A percentile compares a stretch with the other conserved stretches of the same genome.
Evolutionary conservation across 148 eudicot genomes (phyloP).

Genomic region (Rhododendron williamsianum): DNA sequence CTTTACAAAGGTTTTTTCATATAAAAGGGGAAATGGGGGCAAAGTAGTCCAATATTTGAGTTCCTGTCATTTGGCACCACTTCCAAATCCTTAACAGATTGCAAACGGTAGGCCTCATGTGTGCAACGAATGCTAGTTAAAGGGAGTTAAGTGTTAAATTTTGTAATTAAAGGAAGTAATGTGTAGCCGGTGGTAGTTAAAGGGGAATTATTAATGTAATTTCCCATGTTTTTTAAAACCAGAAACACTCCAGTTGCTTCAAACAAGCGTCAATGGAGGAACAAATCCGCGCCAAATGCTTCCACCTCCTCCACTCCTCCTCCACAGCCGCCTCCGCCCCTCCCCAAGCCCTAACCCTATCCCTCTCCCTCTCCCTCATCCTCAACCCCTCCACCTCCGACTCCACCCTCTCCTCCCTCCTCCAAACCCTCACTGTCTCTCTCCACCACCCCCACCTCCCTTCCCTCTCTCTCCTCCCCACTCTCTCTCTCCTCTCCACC

Average conservation of each 20-base stretch:
- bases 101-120: too few species aligned
- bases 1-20: too few species aligned
- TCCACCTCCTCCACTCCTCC: constrained; percentile 10
- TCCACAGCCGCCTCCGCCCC: constrained; percentile 11
- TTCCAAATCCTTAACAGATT: too few species aligned
- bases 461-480: constrained; percentile 30
- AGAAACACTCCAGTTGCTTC: not conserved
- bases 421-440: constrained; percentile 31
- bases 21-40: too few species aligned
- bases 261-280: constrained; percentile 33
- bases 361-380: constrained; percentile 45
- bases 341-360: constrained; percentile 23
- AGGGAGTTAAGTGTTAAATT: too few species aligned
- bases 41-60: too few species aligned
- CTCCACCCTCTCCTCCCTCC: constrained; percentile 41
- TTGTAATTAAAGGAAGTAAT: too few species aligned
- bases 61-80: too few species aligned
- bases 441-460: constrained; percentile 18
- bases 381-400: constrained; percentile 49
- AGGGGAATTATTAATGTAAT: too few species aligned
- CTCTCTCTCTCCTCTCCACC: constrained; percentile 31
- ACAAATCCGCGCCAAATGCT: constrained; percentile 33
- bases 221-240: too few species aligned
- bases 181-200: too few species aligned
- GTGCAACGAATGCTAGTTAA: too few species aligned